Conservation (phyloP, 805 yeast species). For the Spathaspora gorwiae region DNA sequence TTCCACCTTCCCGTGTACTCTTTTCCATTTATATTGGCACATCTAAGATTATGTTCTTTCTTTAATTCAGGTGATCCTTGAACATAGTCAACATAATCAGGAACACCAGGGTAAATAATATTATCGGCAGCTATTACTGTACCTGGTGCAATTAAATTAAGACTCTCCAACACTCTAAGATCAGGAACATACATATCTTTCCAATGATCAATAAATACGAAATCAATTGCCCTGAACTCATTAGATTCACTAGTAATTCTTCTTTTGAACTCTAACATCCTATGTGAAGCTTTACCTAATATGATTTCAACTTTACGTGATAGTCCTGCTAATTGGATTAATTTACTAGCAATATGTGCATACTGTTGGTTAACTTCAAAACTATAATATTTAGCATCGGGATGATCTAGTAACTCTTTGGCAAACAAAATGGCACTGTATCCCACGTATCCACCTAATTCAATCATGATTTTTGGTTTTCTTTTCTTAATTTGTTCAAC, state of each 20-base stretch:
- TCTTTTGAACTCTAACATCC: slow-evolving; percentile 22
- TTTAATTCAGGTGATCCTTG: slow-evolving; percentile 33
- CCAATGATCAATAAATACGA: slow-evolving; percentile 39
- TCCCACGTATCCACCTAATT: slow-evolving; percentile 32
- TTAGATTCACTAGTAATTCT: slow-evolving; percentile 4
- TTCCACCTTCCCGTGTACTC: slow-evolving; percentile 38
- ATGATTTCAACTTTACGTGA: slow-evolving; percentile 23
- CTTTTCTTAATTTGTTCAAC: slow-evolving; percentile 17
- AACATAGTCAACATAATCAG: slow-evolving; percentile 37
- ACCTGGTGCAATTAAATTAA: slow-evolving; percentile 36
- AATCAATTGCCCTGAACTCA: slow-evolving; percentile 22
- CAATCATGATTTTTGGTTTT: slow-evolving; percentile 25
- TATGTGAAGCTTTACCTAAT: slow-evolving; percentile 28
- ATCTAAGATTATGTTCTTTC: slow-evolving; percentile 21
- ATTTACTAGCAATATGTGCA: slow-evolving; percentile 24
- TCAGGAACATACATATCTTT: slow-evolving; percentile 38
- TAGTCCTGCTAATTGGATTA: slow-evolving; percentile 33
- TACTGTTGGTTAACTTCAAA: slow-evolving; percentile 28
- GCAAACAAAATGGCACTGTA: slow-evolving; percentile 36
- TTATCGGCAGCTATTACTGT: slow-evolving; percentile 38
- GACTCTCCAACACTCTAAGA: slow-evolving; percentile 36
- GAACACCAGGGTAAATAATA: slow-evolving; percentile 30
- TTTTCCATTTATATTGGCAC: slow-evolving; percentile 22
- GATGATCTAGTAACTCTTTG: slow-evolving; percentile 16
- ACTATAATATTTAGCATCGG: slow-evolving; percentile 26